A percentile compares a stretch with the other conserved stretches of the same genome.
Conservation (phyloP, 441 rosid genomes). For the Isatis lusitanica region DNA sequence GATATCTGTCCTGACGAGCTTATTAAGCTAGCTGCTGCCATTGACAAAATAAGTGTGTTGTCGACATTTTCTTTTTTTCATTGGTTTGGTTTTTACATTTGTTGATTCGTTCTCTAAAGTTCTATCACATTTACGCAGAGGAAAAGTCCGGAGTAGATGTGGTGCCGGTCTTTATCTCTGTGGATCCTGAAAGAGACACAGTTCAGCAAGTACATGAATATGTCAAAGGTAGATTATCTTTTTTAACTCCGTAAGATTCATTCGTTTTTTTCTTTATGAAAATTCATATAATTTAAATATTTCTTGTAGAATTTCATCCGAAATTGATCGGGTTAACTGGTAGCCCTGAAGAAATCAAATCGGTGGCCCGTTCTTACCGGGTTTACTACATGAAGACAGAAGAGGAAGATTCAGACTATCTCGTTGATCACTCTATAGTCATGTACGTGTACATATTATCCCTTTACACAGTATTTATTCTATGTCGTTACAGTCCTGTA, state of each 20-base stretch:
- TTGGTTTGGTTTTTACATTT: not conserved
- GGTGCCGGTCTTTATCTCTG: conserved; percentile 81
- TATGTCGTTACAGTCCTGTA: not conserved
- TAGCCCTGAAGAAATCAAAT: conserved; percentile 67
- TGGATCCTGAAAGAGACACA: conserved; percentile 96
- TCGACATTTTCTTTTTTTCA: not conserved
- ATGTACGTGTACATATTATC: conserved; percentile 52
- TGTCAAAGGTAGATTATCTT: conserved; percentile 62
- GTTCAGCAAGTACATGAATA: conserved; percentile 88
- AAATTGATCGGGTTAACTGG: conserved; percentile 86
- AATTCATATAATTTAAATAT: conserved; percentile 15
- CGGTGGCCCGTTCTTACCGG: conserved; percentile 86
- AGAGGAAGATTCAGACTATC: conserved; percentile 96
- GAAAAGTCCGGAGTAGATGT: conserved; percentile 71
- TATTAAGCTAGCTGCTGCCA: conserved; percentile 70
- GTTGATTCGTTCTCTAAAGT: not conserved
- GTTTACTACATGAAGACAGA: conserved; percentile 94
- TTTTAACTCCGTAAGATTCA: not conserved
- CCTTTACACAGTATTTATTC: conserved; percentile 3
- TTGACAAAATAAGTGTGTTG: conserved; percentile 87
- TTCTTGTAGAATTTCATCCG: conserved; percentile 79
- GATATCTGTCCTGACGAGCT: conserved; percentile 98
- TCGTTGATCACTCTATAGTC: conserved; percentile 96
- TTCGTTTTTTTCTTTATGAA: not conserved
- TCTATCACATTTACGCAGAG: conserved; percentile 48